Evolutionary conservation across 257 asterid genomes (phyloP).

Genomic region (Salvia splendens): DNA sequence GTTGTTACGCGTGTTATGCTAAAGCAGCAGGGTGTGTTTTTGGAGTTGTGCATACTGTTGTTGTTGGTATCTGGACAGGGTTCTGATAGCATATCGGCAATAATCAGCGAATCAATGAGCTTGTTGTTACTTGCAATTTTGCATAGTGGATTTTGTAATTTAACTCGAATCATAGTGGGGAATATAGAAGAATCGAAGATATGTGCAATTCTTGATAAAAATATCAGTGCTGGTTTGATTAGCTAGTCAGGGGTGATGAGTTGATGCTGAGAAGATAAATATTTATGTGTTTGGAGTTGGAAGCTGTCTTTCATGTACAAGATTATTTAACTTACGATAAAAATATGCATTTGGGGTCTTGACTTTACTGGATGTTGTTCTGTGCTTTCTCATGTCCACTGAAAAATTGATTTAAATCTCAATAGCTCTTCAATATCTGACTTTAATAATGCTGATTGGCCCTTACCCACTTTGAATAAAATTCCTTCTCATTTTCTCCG

Average conservation of each 20-base stretch:
- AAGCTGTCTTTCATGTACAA: neutral
- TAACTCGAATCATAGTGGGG: neutral
- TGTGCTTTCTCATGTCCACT: neutral
- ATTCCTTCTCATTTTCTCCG: neutral
- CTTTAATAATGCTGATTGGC: neutral
- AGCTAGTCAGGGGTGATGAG: slow-evolving; percentile 3
- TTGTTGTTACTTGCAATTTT: no score
- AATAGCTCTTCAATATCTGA: slow-evolving; percentile 3
- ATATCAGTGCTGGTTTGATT: neutral
- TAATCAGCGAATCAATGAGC: no score
- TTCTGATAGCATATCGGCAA: no score
- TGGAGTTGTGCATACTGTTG: neutral
- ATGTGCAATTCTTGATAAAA: slow-evolving; percentile 6
- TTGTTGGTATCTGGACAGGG: neutral
- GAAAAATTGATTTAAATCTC: slow-evolving; percentile 11
- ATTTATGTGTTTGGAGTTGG: neutral
- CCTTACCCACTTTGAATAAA: neutral
- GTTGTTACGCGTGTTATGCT: neutral
- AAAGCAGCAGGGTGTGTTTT: slow-evolving; percentile 2
- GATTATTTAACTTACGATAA: neutral
- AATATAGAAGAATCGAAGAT: neutral
- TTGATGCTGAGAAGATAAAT: slow-evolving; percentile 3
- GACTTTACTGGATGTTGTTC: slow-evolving; percentile 11
- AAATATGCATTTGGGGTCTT: neutral
- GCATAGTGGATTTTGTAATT: slow-evolving; percentile 8